Evolutionary conservation across 768 basidiomycete species (phyloP).

Genomic region (Leccinum uliginosum): DNA sequence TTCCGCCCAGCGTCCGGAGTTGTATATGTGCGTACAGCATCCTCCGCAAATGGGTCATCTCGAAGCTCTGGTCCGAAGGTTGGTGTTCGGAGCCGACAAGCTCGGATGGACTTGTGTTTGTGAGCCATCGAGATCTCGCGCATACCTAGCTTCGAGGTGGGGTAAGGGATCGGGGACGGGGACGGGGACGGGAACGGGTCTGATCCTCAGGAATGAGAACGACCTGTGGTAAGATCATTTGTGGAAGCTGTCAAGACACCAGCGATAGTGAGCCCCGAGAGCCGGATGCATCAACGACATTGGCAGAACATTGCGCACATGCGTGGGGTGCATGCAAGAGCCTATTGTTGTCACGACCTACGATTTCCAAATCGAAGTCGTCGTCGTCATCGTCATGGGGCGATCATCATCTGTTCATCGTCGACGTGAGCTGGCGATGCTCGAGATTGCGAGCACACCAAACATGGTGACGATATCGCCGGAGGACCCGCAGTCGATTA

Average conservation of each 20-base stretch:
- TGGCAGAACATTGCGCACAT: conserved; percentile 70
- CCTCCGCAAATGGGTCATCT: conserved; percentile 74
- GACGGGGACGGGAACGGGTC: conserved; percentile 7
- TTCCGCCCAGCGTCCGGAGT: conserved; percentile 72
- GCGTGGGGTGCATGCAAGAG: conserved; percentile 64
- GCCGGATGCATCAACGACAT: conserved; percentile 67
- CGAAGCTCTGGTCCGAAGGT: conserved; percentile 60
- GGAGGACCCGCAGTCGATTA: conserved; percentile 52
- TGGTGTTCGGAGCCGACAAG: conserved; percentile 59
- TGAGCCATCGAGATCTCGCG: conserved; percentile 73
- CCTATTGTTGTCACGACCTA: conserved; percentile 54
- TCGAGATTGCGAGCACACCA: conserved; percentile 73
- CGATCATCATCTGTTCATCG: conserved; percentile 45
- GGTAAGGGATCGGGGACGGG: neutral
- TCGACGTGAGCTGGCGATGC: conserved; percentile 78
- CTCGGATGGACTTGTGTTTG: conserved; percentile 68
- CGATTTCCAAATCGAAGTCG: conserved; percentile 35
- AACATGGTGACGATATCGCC: conserved; percentile 56
- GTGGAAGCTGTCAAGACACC: conserved; percentile 73
- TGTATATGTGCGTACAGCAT: conserved; percentile 74
- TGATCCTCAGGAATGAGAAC: conserved; percentile 50
- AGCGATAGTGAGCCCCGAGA: conserved; percentile 75
- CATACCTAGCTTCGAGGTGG: conserved; percentile 47
- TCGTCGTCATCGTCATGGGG: conserved; percentile 26
- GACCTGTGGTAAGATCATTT: conserved; percentile 70